These are phyloP conservation scores for Flammula alnicola DNA, from an alignment of 1,284 basidiomycete species.

Conservation along the genomic window DNA sequence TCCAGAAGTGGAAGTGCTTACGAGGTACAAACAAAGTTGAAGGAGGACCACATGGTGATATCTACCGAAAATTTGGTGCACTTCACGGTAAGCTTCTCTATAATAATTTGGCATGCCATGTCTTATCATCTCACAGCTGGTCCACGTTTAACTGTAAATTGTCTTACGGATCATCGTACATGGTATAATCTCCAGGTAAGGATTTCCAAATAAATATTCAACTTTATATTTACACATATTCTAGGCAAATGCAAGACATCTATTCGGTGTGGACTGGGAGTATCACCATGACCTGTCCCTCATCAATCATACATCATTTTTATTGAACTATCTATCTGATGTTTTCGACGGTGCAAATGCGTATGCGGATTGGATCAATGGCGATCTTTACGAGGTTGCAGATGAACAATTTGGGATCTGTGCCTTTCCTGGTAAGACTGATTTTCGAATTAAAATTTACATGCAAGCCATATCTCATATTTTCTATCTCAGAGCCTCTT, in stretches of 20 bases:
- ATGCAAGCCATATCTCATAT: no score
- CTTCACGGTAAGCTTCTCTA: slow-evolving; percentile 19
- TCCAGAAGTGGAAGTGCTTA: slow-evolving; percentile 20
- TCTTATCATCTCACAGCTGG: slow-evolving; percentile 21
- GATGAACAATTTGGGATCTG: no score
- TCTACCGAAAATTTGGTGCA: slow-evolving; percentile 30
- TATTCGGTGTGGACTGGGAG: no score
- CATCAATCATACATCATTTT: no score
- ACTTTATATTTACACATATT: neutral
- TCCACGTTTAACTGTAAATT: slow-evolving; percentile 26
- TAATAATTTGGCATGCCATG: neutral
- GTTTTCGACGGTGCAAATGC: no score
- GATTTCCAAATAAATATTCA: neutral
- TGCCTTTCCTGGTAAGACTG: no score
- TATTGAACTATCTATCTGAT: no score
- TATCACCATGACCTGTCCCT: no score
- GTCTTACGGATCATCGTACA: slow-evolving; percentile 27
- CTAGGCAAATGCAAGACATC: slow-evolving; percentile 26
- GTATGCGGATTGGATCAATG: no score
- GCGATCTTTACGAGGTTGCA: no score
- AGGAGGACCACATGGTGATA: slow-evolving; percentile 29
- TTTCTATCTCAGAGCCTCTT: no score
- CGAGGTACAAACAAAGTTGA: slow-evolving; percentile 28
- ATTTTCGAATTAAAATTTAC: no score
- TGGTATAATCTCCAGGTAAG: slow-evolving; percentile 27